These are phyloP conservation scores for Vaccinium darrowii DNA, from an alignment of 148 eudicot species.

Conservation along the genomic window DNA sequence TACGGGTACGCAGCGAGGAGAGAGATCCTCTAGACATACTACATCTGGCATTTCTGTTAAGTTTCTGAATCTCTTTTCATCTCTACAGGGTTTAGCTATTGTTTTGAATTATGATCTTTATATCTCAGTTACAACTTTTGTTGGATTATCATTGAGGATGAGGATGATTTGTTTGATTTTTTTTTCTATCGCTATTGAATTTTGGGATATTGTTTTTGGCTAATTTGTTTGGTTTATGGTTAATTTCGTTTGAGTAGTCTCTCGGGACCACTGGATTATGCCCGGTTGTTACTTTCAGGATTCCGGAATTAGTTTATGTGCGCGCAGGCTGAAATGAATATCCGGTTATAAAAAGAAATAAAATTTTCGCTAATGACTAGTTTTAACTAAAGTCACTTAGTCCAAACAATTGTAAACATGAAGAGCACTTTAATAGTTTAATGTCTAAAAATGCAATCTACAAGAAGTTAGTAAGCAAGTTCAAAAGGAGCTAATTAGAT, in stretches of 20 bases:
- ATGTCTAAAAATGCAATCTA: no score
- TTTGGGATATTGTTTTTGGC: not conserved
- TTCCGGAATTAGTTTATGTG: no score
- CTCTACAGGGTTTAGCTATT: not conserved
- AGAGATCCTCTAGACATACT: slow-evolving; percentile 27
- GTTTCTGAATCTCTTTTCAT: not conserved
- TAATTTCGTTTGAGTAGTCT: not conserved
- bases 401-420: no score
- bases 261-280: no score
- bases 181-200: not conserved
- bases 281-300: no score
- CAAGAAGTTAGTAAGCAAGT: no score
- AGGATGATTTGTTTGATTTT: not conserved
- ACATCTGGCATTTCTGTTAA: not conserved
- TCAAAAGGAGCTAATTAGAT: no score
- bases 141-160: not conserved
- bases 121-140: not conserved
- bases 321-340: no score
- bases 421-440: no score
- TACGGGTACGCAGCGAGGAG: slow-evolving; percentile 39
- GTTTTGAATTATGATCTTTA: not conserved
- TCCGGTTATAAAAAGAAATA: no score
- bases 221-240: not conserved
- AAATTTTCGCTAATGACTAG: no score
- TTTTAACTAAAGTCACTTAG: no score